Conservation (phyloP, 140 eudicot genomes). For the Flaveria floridana region DNA sequence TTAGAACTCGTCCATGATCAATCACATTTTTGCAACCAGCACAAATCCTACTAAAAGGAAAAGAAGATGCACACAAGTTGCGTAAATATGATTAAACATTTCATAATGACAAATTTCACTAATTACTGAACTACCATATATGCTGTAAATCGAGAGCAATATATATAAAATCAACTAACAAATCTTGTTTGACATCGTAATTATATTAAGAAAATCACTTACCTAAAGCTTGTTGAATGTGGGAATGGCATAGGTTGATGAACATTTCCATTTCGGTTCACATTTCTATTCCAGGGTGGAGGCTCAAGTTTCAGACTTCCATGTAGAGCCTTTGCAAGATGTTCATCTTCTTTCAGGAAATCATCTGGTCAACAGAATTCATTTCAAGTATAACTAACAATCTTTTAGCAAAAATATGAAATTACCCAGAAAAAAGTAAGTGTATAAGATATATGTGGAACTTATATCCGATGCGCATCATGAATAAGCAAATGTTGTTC, state of each 20-base stretch:
- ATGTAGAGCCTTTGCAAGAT: conserved; percentile 77
- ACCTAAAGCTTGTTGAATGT: conserved; percentile 58
- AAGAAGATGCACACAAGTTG: not conserved
- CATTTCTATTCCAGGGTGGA: conserved; percentile 40
- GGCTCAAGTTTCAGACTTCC: conserved; percentile 63
- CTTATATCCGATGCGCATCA: not conserved
- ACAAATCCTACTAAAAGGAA: conserved; percentile 53
- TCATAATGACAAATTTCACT: not conserved
- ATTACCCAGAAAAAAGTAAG: not conserved
- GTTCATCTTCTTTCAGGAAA: conserved; percentile 71
- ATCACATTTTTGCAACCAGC: conserved; percentile 74
- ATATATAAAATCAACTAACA: not conserved
- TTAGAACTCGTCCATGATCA: conserved; percentile 59
- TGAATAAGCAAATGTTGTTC: not conserved
- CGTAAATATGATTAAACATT: conserved; percentile 14
- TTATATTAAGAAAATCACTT: conserved; percentile 11
- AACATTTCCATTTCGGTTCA: conserved; percentile 46
- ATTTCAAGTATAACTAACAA: not conserved
- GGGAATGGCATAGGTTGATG: conserved; percentile 61
- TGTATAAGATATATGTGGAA: not conserved
- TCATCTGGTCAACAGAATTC: conserved; percentile 31
- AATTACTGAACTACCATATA: not conserved
- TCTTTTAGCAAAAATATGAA: not conserved
- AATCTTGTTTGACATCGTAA: not conserved
- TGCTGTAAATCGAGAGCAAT: not conserved